Percentiles rank a stretch among this genome's conserved stretches.
Evolutionary conservation across 768 basidiomycete genomes (phyloP).

Genomic region (Tylopilus vinaceipallidus): DNA sequence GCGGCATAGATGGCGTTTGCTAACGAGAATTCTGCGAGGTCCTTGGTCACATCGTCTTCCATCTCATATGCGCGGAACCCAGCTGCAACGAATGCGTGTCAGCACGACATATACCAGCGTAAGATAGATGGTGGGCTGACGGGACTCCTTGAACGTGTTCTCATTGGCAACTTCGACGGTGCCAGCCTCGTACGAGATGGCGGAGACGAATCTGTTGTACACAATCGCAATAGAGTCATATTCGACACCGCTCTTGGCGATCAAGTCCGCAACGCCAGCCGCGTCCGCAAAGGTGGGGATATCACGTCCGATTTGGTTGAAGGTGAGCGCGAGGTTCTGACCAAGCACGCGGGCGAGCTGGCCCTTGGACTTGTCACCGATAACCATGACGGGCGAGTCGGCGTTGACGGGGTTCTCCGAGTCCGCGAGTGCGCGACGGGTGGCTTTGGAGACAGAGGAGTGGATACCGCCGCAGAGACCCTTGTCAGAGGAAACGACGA

Average conservation of each 20-base stretch:
- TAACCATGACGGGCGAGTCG: slow-evolving; percentile 74
- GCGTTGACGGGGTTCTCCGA: slow-evolving; percentile 47
- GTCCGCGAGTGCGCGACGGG: slow-evolving; percentile 67
- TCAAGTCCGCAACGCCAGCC: slow-evolving; percentile 88
- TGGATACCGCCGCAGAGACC: slow-evolving; percentile 99
- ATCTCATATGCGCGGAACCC: slow-evolving; percentile 96
- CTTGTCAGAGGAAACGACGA: slow-evolving; percentile 96
- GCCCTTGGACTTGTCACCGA: slow-evolving; percentile 97
- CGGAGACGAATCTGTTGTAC: slow-evolving; percentile 85
- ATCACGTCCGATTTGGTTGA: slow-evolving; percentile 98
- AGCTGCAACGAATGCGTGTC: slow-evolving; percentile 39
- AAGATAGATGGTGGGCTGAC: slow-evolving; percentile 42
- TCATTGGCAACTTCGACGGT: slow-evolving; percentile 78
- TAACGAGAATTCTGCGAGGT: slow-evolving; percentile 91
- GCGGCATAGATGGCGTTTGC: slow-evolving; percentile 96
- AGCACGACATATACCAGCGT: background rate
- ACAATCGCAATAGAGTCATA: slow-evolving; percentile 83
- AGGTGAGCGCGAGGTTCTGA: slow-evolving; percentile 73
- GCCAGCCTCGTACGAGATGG: slow-evolving; percentile 84
- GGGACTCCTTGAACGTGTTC: slow-evolving; percentile 74
- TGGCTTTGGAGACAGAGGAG: slow-evolving; percentile 91
- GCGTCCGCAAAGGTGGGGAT: slow-evolving; percentile 98
- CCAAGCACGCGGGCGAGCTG: slow-evolving; percentile 73
- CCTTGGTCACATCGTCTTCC: slow-evolving; percentile 93
- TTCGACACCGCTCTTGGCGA: slow-evolving; percentile 79